Percentiles rank a stretch among this genome's conserved stretches.
Evolutionary conservation across 2,329 filamentous ascomycete species (phyloP).

Genomic region (Beauveria varroae): DNA sequence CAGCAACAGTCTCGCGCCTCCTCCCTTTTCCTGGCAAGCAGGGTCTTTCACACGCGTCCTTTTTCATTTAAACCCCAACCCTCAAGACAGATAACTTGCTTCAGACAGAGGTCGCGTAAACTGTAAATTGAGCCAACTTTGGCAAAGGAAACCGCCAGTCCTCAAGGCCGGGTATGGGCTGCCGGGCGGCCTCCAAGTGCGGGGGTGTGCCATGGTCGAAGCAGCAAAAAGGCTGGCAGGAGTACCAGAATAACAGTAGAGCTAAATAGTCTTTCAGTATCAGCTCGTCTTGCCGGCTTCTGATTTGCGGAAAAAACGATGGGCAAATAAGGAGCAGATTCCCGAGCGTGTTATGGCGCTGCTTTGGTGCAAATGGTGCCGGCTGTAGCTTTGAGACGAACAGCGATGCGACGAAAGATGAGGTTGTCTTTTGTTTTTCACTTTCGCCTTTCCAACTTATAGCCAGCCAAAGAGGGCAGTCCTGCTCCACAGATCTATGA

Average conservation of each 20-base stretch:
- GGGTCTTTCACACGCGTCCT: not conserved
- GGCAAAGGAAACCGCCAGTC: not conserved
- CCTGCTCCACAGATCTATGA: not conserved
- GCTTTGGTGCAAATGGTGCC: too few species aligned
- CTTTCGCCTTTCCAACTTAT: not conserved
- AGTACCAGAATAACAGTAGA: not conserved
- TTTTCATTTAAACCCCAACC: not conserved
- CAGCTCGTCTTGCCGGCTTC: not conserved
- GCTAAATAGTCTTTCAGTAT: not conserved
- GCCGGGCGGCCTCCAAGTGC: slow-evolving; percentile 8
- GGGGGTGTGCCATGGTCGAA: not conserved
- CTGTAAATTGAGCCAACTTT: not conserved
- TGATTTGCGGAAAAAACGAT: not conserved
- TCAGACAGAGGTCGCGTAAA: not conserved
- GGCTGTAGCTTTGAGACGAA: not conserved
- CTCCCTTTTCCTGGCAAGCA: not conserved
- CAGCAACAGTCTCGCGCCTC: not conserved
- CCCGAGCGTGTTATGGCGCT: not conserved
- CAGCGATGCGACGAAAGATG: not conserved
- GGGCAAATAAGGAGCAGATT: not conserved
- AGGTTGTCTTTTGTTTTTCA: not conserved
- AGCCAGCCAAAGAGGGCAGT: not conserved
- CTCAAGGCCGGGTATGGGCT: not conserved
- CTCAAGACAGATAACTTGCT: not conserved
- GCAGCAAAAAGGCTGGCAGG: not conserved